Evolutionary conservation across 495 filamentous ascomycete species (phyloP), one percentile per base, ranked within the genome.

Genomic region (Penicillium cosmopolitanum): DNA sequence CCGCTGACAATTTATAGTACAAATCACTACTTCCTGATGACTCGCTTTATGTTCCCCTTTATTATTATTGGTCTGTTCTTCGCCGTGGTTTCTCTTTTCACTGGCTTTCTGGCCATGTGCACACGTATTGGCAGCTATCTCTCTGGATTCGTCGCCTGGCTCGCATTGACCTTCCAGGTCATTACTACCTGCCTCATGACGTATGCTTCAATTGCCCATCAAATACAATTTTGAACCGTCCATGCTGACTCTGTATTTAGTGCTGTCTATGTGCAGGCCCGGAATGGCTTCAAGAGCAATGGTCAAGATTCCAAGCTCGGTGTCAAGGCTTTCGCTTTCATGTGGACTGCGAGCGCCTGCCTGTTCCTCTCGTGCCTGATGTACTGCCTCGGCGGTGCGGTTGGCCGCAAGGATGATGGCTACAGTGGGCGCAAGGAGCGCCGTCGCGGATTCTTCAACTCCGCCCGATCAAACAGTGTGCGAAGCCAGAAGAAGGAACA

Each of bases 251-350:
- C 19, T 33, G 7, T 48, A 8, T 38, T 46, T 62, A 91, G 89
- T 47, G 86, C 90, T 19, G 88, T 85, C 54, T 93, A 85, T 63
- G 90, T 96, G 56, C 79, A 87, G 70, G 89, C 85, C 64, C 91
- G 92, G 63, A 75, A 92, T 68, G 79, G 75, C 16, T 96, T 96
- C 78, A 76, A 74, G 31, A 56, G 65, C 35, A 82, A 79, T 56
- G 82, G 82, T 64, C 82, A 87, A 46, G 52, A 58, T 36, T 84
- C 93, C 21, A 71, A 63, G 8, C 71, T 97, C 5, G 93, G 93
- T 25, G 63, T 73, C 15, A 91, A 92, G 60, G 87, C 89, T 7
- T 93, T 90, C 64, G 93, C 84, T 28, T 96, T 96, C 76, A 91
- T 88, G 75, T 97, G 93, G 93, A 87, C 87, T 3, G 82, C 90